Percentiles rank a stretch among this genome's conserved stretches.
These are phyloP conservation scores for Malus hybrid DNA, from an alignment of 331 rosid genomes.

Conservation along the genomic window DNA sequence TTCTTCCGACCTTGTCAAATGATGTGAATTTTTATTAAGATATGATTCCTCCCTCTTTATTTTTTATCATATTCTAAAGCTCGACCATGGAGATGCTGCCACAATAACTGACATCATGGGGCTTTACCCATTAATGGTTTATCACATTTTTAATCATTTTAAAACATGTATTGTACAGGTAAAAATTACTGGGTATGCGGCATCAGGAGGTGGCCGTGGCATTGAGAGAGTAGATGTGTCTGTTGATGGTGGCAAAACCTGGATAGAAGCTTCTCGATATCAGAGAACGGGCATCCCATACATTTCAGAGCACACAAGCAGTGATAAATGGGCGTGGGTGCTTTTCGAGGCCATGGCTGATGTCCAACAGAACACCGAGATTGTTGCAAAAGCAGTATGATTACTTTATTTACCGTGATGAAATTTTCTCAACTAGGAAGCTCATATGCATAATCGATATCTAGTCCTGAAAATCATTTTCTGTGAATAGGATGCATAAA, in stretches of 20 bases:
- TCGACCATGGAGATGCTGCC: background rate
- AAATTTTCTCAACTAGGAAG: background rate
- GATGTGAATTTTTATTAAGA: background rate
- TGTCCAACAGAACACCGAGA: constrained; percentile 55
- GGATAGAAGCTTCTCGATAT: constrained; percentile 72
- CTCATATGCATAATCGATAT: background rate
- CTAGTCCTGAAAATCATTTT: background rate
- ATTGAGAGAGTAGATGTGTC: constrained; percentile 91
- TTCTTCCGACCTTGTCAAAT: background rate
- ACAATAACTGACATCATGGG: background rate
- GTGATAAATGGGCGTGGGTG: constrained; percentile 99
- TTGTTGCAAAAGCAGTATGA: constrained; percentile 86
- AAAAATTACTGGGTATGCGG: constrained; percentile 76
- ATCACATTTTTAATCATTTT: background rate
- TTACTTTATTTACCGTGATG: background rate
- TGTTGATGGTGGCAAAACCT: constrained; percentile 77
- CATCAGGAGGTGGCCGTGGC: constrained; percentile 93
- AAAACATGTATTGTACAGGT: constrained; percentile 36
- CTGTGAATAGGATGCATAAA: background rate
- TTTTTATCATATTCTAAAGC: background rate
- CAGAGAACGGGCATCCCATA: constrained; percentile 57
- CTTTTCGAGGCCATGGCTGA: constrained; percentile 62
- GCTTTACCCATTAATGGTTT: background rate
- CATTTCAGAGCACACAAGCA: constrained; percentile 41
- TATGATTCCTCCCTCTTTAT: background rate